Conservation (phyloP, 176 grass and related monocot genomes). For the Bonia amplexicaulis region DNA sequence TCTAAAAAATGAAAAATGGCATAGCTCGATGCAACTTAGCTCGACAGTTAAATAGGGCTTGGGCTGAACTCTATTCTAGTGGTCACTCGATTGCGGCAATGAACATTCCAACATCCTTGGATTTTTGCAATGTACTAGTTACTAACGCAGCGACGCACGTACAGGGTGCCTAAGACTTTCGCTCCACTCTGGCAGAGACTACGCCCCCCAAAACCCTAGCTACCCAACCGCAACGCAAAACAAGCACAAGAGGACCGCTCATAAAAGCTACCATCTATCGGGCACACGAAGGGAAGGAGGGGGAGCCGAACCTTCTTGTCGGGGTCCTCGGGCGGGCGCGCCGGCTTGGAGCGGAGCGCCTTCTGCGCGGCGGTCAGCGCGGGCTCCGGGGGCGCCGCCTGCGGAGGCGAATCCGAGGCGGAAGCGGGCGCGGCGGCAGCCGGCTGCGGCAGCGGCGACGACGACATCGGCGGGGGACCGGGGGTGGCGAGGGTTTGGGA, state of each 20-base stretch:
- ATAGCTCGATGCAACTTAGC: no score
- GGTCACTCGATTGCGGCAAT: neutral
- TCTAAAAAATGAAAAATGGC: neutral
- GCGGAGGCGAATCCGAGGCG: neutral
- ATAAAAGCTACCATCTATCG: neutral
- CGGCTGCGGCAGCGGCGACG: neutral
- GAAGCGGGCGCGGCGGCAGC: neutral
- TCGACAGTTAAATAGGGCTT: neutral
- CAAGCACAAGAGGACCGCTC: neutral
- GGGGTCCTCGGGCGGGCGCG: slow-evolving; percentile 34
- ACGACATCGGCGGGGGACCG: slow-evolving; percentile 1
- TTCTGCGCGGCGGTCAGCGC: slow-evolving; percentile 39
- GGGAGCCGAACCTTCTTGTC: slow-evolving; percentile 32
- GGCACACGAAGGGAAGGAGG: neutral
- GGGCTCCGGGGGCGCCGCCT: slow-evolving; percentile 5
- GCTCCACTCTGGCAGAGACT: neutral
- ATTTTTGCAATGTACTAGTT: neutral
- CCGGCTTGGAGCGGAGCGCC: slow-evolving; percentile 52
- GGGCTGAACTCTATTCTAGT: neutral
- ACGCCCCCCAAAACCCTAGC: slow-evolving; percentile 3
- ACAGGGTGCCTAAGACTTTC: neutral
- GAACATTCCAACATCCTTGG: neutral
- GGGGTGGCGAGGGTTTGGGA: slow-evolving; percentile 10
- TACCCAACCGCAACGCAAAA: neutral
- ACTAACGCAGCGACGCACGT: neutral